Conservation (phyloP, 805 yeast species). For the Yamadazyma ubonensis region DNA sequence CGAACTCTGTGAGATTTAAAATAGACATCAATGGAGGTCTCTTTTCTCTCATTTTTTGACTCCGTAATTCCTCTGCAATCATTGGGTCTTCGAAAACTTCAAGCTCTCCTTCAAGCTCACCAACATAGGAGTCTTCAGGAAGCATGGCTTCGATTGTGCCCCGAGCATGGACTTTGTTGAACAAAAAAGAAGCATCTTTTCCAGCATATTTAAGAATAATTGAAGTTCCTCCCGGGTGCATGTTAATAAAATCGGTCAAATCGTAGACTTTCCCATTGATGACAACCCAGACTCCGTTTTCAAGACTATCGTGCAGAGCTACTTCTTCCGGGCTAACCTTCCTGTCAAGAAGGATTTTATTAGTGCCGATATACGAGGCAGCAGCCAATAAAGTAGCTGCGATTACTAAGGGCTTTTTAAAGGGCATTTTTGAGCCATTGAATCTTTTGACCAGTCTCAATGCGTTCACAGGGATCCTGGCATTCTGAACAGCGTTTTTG, state of each 20-base stretch:
- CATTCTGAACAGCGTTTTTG: background rate
- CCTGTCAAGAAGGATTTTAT: constrained; percentile 19
- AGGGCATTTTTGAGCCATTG: background rate
- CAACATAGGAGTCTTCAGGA: constrained; percentile 20
- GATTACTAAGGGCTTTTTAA: constrained; percentile 1
- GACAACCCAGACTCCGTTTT: constrained; percentile 30
- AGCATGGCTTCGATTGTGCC: constrained; percentile 20
- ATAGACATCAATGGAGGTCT: constrained; percentile 32
- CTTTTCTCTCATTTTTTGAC: constrained; percentile 14
- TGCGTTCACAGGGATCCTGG: background rate
- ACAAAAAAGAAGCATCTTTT: constrained; percentile 56
- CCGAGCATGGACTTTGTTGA: constrained; percentile 41
- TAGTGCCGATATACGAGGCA: constrained; percentile 40
- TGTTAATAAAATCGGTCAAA: constrained; percentile 69
- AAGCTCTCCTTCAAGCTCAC: constrained; percentile 23
- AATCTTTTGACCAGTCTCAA: background rate
- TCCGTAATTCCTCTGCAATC: constrained; percentile 20
- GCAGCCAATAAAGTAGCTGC: constrained; percentile 56
- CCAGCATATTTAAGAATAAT: constrained; percentile 58
- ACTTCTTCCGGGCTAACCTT: constrained; percentile 17
- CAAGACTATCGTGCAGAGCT: constrained; percentile 15
- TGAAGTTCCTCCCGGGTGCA: constrained; percentile 70
- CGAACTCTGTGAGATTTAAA: constrained; percentile 40
- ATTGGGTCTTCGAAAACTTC: constrained; percentile 19
- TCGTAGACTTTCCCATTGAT: constrained; percentile 71